Conservation (phyloP, 176 grass and related monocot species). For the Chloris gayana region DNA sequence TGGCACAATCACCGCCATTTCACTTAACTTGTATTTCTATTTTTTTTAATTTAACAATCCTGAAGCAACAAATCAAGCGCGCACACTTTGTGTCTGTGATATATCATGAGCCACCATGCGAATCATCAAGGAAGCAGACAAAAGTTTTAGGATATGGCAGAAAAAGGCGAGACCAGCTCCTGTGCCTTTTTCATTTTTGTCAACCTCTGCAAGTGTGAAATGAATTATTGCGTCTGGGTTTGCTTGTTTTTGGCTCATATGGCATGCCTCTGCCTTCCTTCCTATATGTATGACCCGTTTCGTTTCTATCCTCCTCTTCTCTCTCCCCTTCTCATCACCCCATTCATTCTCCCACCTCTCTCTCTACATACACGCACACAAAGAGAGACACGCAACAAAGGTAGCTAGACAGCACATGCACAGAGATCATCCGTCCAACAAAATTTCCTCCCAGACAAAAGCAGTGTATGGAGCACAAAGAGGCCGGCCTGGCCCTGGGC, state of each 20-base stretch:
- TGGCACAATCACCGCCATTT: neutral
- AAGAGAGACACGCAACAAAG: neutral
- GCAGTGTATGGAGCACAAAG: slow-evolving; percentile 43
- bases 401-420: neutral
- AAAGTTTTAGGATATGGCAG: neutral
- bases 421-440: neutral
- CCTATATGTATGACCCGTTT: slow-evolving; percentile 50
- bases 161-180: neutral
- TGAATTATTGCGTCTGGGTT: slow-evolving; percentile 37
- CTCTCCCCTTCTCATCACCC: no score
- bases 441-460: slow-evolving; percentile 1
- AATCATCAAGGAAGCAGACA: neutral
- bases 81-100: neutral
- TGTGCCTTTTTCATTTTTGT: slow-evolving; percentile 20
- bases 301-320: slow-evolving; percentile 32
- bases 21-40: no score
- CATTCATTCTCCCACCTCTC: no score
- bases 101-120: neutral
- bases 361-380: neutral
- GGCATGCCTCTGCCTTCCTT: neutral
- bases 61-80: neutral
- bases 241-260: slow-evolving; percentile 39
- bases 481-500: slow-evolving; percentile 56
- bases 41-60: no score
- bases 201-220: slow-evolving; percentile 50